Conservation (phyloP, 306 rosid genomes). For the Sphenostylis stenocarpa region DNA sequence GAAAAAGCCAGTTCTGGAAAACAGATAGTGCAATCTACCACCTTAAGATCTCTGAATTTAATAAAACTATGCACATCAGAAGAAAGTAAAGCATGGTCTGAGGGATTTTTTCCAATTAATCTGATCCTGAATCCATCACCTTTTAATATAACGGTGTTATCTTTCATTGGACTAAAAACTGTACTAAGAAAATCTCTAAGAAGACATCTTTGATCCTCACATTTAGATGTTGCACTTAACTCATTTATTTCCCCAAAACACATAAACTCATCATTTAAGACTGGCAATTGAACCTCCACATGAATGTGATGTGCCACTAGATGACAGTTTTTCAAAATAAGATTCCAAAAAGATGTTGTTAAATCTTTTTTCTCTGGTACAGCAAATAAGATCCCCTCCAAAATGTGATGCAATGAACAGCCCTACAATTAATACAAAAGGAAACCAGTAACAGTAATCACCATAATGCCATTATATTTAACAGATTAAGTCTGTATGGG, state of each 20-base stretch:
- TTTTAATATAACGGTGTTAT: constrained; percentile 42
- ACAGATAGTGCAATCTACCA: constrained; percentile 49
- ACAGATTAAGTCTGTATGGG: constrained; percentile 12
- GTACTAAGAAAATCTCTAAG: constrained; percentile 51
- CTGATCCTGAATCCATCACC: constrained; percentile 60
- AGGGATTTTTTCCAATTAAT: constrained; percentile 39
- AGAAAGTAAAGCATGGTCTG: constrained; percentile 41
- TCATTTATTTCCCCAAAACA: constrained; percentile 57
- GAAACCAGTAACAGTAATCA: constrained; percentile 14
- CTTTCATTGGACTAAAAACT: constrained; percentile 52
- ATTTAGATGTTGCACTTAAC: constrained; percentile 53
- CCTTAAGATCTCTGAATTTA: constrained; percentile 58
- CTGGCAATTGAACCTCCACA: constrained; percentile 55
- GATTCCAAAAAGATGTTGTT: constrained; percentile 49
- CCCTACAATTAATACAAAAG: constrained; percentile 65
- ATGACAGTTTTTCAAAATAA: constrained; percentile 67
- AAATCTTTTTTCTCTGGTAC: constrained; percentile 47
- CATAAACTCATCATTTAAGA: constrained; percentile 44
- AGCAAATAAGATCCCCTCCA: constrained; percentile 57
- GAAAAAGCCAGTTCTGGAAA: constrained; percentile 61
- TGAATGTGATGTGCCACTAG: constrained; percentile 47
- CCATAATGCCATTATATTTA: constrained; percentile 21
- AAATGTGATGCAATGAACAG: constrained; percentile 63
- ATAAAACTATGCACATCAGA: constrained; percentile 46
- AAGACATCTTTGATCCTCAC: constrained; percentile 51